Conservation (phyloP, 768 basidiomycete genomes). For the Phylloporus rhodoxanthus region DNA sequence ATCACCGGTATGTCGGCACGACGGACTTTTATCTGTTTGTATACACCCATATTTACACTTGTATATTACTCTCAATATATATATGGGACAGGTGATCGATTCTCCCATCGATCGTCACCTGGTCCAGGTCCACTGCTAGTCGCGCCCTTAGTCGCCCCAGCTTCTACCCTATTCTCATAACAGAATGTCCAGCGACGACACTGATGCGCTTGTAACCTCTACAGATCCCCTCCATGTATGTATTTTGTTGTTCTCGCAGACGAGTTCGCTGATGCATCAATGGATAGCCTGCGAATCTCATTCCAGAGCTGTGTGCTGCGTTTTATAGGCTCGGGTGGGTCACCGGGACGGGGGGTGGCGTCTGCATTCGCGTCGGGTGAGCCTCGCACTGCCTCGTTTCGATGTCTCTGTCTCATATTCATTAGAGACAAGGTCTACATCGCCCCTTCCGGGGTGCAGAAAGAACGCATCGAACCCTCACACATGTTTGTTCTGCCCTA, state of each 20-base stretch:
- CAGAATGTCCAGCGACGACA: conserved; percentile 19
- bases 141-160: too few relatives aligned
- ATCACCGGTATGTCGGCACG: too few relatives aligned
- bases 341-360: conserved; percentile 82
- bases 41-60: too few relatives aligned
- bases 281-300: conserved; percentile 81
- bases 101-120: too few relatives aligned
- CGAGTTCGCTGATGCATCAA: neutral
- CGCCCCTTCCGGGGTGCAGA: conserved; percentile 86
- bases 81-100: too few relatives aligned
- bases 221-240: conserved; percentile 58
- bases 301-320: conserved; percentile 75
- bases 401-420: neutral
- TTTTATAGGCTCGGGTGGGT: conserved; percentile 92
- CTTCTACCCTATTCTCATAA: too few relatives aligned
- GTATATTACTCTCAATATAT: too few relatives aligned
- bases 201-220: conserved; percentile 54
- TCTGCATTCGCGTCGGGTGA: conserved; percentile 66
- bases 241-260: neutral
- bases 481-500: conserved; percentile 87
- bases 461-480: conserved; percentile 75
- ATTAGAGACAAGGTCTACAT: conserved; percentile 73
- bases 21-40: too few relatives aligned
- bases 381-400: conserved; percentile 13
- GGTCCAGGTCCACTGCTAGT: too few relatives aligned